Base-by-base conservation (phyloP, 768 basidiomycete genomes). In the Rhizopogon vesiculosus region DNA sequence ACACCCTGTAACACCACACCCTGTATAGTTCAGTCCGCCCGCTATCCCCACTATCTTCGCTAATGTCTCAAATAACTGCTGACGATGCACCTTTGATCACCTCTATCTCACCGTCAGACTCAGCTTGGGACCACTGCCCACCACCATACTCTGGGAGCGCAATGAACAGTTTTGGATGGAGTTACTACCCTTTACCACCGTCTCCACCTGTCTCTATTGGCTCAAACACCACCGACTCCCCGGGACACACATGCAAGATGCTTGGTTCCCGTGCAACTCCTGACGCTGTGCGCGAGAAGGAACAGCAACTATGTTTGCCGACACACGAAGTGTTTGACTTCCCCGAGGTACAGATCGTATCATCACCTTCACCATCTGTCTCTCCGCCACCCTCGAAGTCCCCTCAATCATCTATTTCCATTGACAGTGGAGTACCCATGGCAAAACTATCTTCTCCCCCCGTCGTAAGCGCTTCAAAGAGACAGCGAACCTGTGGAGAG, bases 321-420 rank as follows among this genome's bases (percentile, higher is more conserved):
- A 89, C 87, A 15, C 81, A 82, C 67, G 84, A 89, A 72, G 76
- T 89, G 62, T 90, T 89, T 69, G 86, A 88, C 68, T 76, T 85
- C 58, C 70, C 77, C 3, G 69, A 75, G 28, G 61, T 64, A 29
- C 70, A 73, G 5, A 56, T 59, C 1, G 65, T 64, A 28, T 68
- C 72, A 35, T 74, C 75, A 28, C 64, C 73, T 31, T 66, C 74
- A 41, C 64, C 72, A 19, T 67, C 70, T 29, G 60, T 65, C 43
- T 68, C 72, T 44, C 60, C 70, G 16, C 63, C 64, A 43, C 63
- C 66, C 13, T 61, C 68, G 10, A 55, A 68, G 58, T 68, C 67
- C 18, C 66, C 68, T 40, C 70, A 70, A 39, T 64, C 70, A 46
- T 61, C 71, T 31, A 67, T 75, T 52, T 64, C 75, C 50, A 70